Evolutionary conservation across 1,284 basidiomycete genomes (phyloP).

Genomic region (Naganishia albida): DNA sequence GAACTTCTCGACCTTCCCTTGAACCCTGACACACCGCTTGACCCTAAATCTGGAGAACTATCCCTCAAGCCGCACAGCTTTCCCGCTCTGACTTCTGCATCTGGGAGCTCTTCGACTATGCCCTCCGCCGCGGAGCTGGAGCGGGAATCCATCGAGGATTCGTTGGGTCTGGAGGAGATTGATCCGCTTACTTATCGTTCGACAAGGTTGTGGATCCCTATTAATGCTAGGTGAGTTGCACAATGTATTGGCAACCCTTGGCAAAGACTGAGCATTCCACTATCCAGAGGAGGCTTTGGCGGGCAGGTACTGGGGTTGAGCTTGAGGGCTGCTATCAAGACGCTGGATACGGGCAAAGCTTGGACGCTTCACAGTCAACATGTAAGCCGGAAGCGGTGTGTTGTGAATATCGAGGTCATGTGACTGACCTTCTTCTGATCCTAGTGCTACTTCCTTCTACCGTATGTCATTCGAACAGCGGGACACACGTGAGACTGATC

Average conservation of each 20-base stretch:
- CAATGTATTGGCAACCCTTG: not conserved
- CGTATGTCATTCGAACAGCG: slow-evolving; percentile 33
- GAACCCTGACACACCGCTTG: slow-evolving; percentile 3
- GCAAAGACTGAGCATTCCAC: slow-evolving; percentile 38
- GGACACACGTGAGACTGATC: not conserved
- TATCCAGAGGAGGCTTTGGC: slow-evolving; percentile 81
- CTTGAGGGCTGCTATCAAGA: slow-evolving; percentile 73
- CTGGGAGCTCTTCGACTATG: slow-evolving; percentile 18
- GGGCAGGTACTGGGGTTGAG: slow-evolving; percentile 86
- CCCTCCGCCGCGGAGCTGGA: slow-evolving; percentile 16
- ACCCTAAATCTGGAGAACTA: slow-evolving; percentile 4
- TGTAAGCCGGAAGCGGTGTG: slow-evolving; percentile 57
- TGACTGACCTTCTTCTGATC: not conserved
- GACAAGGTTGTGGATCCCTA: slow-evolving; percentile 29
- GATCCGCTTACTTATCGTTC: slow-evolving; percentile 28
- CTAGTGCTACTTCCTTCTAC: slow-evolving; percentile 52
- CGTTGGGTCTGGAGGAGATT: slow-evolving; percentile 28
- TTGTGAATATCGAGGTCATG: not conserved
- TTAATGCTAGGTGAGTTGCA: slow-evolving; percentile 14
- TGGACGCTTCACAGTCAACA: slow-evolving; percentile 62
- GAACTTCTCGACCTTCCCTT: slow-evolving; percentile 22
- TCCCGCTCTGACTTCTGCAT: slow-evolving; percentile 28
- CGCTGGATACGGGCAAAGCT: slow-evolving; percentile 59
- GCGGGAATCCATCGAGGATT: slow-evolving; percentile 26
- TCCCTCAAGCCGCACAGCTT: slow-evolving; percentile 27